Base-by-base conservation (phyloP, 1,284 basidiomycete genomes). In the Afroboletus lepidellus region DNA sequence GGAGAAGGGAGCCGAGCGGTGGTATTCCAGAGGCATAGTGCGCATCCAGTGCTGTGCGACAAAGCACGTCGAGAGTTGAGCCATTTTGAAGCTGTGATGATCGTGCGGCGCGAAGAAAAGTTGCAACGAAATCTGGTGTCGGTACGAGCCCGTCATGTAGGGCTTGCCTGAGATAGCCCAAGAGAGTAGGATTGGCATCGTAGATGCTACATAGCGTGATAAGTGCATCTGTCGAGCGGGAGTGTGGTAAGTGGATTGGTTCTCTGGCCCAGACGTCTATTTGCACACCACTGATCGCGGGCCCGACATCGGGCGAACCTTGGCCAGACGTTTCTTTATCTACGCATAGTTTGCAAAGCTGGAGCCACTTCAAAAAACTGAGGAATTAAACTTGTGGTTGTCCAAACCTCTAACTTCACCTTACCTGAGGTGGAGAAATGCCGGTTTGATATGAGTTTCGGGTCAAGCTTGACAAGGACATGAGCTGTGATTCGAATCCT, bases 381-480 rank as follows among this genome's bases (percentile, higher is more conserved):
- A 30, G 27, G 46, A 54, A 43, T 62, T 25, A 32, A 55, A 42
- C 12, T 9, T 11, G 46, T 23, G 21, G 32, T 27, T 13, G 30
- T 36, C 46, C 16, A 34, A 36, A 47, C 16, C 11, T 43, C 46
- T 39, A 24, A 47, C 30, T 44, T 46, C 11, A 39, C 50, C 65
- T 62, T 60, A 86, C 87, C 73, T 85, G 87, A 16, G 65, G 56
- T 24, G 85, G 72, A 44, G 81, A 72, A 20, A 88, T 69, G 8
- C 86, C 86, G 61, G 76, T 80, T 60, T 87, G 83, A 56, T 86
- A 89, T 30, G 83, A 80, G 63, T 87, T 88, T 52, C 83, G 75
- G 6, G 86, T 86, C 41, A 89, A 69, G 51, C 80, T 84, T 46
- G 74, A 75, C 38, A 89, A 64, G 38, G 85, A 85, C 85, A 88